Percentiles rank a stretch among this genome's conserved stretches.
Conservation (phyloP, 164 flowering plant species). For the Annona cherimola region DNA sequence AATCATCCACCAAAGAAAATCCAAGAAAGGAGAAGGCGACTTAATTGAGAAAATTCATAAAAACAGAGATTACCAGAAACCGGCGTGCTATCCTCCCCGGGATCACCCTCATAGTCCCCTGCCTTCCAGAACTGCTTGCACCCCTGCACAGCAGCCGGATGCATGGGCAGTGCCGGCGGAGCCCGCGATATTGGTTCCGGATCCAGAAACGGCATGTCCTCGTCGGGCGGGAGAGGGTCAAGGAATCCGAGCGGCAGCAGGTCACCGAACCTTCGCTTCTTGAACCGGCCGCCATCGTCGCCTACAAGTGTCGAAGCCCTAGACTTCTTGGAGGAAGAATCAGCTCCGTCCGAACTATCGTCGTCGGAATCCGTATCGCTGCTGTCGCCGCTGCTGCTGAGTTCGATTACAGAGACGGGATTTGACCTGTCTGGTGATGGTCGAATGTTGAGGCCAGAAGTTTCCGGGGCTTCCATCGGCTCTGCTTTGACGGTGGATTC, state of each 20-base stretch:
- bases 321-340: constrained; percentile 4
- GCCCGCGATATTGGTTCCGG: constrained; percentile 8
- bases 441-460: not conserved
- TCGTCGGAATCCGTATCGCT: constrained; percentile 11
- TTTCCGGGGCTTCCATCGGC: not conserved
- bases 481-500: constrained; percentile 12
- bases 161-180: not conserved
- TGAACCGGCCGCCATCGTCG: not conserved
- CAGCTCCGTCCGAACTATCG: not conserved
- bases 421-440: not conserved
- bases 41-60: not conserved
- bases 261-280: constrained; percentile 15
- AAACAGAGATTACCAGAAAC: not conserved
- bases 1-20: not conserved
- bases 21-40: not conserved
- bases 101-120: constrained; percentile 66
- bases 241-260: constrained; percentile 23
- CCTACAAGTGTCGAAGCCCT: constrained; percentile 2
- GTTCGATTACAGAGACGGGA: constrained; percentile 12
- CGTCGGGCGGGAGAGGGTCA: constrained; percentile 22
- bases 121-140: constrained; percentile 92
- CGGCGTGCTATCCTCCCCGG: constrained; percentile 22
- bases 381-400: constrained; percentile 11
- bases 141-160: not conserved
- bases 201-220: constrained; percentile 5